A percentile compares a stretch with the other conserved stretches of the same genome.
Evolutionary conservation across 306 rosid genomes (phyloP).

Genomic region (Prunus salicina): DNA sequence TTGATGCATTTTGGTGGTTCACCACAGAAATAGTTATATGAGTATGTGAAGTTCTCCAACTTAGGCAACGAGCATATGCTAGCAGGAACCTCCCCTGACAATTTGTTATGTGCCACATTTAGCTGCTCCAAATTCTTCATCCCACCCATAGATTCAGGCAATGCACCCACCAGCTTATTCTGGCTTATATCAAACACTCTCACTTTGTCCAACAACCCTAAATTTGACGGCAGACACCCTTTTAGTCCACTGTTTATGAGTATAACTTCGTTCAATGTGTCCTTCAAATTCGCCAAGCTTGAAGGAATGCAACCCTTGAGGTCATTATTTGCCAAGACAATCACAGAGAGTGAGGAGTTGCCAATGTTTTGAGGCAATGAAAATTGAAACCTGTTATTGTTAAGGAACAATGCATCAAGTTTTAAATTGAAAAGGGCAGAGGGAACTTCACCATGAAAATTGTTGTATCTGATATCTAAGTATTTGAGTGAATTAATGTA

Average conservation of each 20-base stretch:
- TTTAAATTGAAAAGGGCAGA: slow-evolving; percentile 48
- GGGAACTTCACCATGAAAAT: slow-evolving; percentile 56
- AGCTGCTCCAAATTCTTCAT: slow-evolving; percentile 78
- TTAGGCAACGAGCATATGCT: slow-evolving; percentile 58
- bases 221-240: slow-evolving; percentile 68
- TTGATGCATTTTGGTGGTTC: slow-evolving; percentile 54
- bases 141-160: slow-evolving; percentile 54
- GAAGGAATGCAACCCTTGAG: slow-evolving; percentile 64
- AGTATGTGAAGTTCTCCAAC: slow-evolving; percentile 73
- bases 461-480: slow-evolving; percentile 72
- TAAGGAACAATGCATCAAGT: slow-evolving; percentile 77
- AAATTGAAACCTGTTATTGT: slow-evolving; percentile 59
- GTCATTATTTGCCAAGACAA: slow-evolving; percentile 70
- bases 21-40: slow-evolving; percentile 57
- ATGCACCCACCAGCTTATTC: slow-evolving; percentile 54
- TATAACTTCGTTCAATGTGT: slow-evolving; percentile 61
- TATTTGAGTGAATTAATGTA: slow-evolving; percentile 43
- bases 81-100: slow-evolving; percentile 65
- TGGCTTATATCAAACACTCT: slow-evolving; percentile 71
- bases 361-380: slow-evolving; percentile 61
- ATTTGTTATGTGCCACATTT: slow-evolving; percentile 61
- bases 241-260: slow-evolving; percentile 52
- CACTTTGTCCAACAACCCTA: slow-evolving; percentile 49
- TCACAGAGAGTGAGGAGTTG: slow-evolving; percentile 53
- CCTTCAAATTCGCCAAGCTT: slow-evolving; percentile 51